Conservation (phyloP, 495 filamentous ascomycete species). For the Massariosphaeria phaeospora region DNA sequence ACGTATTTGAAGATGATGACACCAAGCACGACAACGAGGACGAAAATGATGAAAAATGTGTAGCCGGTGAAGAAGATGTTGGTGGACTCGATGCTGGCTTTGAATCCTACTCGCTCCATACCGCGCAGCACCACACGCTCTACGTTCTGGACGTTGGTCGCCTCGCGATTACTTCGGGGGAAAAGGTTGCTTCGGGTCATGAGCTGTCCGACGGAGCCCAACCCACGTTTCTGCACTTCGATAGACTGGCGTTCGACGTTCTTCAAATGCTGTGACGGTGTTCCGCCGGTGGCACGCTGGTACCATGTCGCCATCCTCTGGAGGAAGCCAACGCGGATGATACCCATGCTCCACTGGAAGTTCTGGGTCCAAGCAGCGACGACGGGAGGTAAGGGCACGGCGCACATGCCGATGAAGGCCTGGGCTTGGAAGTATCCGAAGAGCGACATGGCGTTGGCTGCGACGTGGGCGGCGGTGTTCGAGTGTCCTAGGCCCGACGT, state of each 20-base stretch:
- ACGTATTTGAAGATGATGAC: constrained; percentile 75
- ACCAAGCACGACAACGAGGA: constrained; percentile 62
- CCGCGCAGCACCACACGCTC: constrained; percentile 69
- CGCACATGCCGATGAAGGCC: constrained; percentile 86
- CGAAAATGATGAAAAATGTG: constrained; percentile 82
- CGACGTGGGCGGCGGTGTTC: constrained; percentile 95
- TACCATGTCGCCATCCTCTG: constrained; percentile 93
- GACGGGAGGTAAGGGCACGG: constrained; percentile 81
- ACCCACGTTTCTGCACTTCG: constrained; percentile 63
- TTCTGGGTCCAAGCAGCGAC: constrained; percentile 95
- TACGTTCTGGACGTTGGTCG: constrained; percentile 38
- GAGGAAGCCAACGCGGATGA: constrained; percentile 82
- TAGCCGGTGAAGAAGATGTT: constrained; percentile 94
- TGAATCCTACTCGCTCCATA: constrained; percentile 87
- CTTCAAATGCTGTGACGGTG: constrained; percentile 72
- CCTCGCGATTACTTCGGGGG: constrained; percentile 48
- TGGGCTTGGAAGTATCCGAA: constrained; percentile 96
- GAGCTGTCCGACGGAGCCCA: constrained; percentile 46
- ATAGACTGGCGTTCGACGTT: constrained; percentile 72
- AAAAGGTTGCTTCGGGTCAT: constrained; percentile 45
- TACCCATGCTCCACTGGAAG: constrained; percentile 98
- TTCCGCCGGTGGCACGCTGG: constrained; percentile 87
- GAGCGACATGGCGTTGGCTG: constrained; percentile 84
- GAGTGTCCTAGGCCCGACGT: constrained; percentile 55
- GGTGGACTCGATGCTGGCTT: constrained; percentile 75